phyloP scores from a whole-genome alignment of 2,329 filamentous ascomycete genomes.

The Talaromyces sp. region DNA sequence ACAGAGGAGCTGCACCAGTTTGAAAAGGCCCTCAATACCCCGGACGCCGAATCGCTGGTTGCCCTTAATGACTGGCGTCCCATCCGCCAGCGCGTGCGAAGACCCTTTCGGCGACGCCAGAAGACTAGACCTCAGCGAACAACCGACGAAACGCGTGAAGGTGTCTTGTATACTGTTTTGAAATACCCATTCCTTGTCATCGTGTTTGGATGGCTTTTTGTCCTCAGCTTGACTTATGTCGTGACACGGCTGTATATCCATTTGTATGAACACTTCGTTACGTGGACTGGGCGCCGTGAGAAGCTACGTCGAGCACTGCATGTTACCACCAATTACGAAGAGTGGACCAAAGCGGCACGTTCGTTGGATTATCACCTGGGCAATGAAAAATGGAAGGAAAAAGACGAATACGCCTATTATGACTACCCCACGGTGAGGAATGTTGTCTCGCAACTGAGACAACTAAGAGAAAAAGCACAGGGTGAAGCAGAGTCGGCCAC shows the following conservation, averaged over 20 bases:
- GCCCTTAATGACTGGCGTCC: slow-evolving; percentile 96
- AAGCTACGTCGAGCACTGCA: slow-evolving; percentile 67
- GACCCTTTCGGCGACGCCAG: slow-evolving; percentile 39
- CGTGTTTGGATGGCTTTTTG: slow-evolving; percentile 74
- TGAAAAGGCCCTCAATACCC: slow-evolving; percentile 73
- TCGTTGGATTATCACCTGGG: slow-evolving; percentile 76
- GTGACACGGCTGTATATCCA: slow-evolving; percentile 84
- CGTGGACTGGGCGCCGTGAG: slow-evolving; percentile 80
- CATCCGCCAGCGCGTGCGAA: slow-evolving; percentile 66
- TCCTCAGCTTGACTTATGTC: slow-evolving; percentile 70
- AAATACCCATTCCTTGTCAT: slow-evolving; percentile 88
- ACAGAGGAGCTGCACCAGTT: slow-evolving; percentile 73
- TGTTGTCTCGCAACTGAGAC: slow-evolving; percentile 69
- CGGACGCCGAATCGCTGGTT: slow-evolving; percentile 72
- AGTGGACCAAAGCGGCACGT: slow-evolving; percentile 78
- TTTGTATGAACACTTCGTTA: slow-evolving; percentile 84
- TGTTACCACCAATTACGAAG: slow-evolving; percentile 66
- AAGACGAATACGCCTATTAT: slow-evolving; percentile 68
- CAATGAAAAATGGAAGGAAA: slow-evolving; percentile 52
- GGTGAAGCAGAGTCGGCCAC: slow-evolving; percentile 17
- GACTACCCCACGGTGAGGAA: slow-evolving; percentile 77
- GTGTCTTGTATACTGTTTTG: slow-evolving; percentile 79
- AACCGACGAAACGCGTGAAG: slow-evolving; percentile 90
- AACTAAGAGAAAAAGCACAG: slow-evolving; percentile 37
- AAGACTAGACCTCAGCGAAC: slow-evolving; percentile 45